Conservation (phyloP, 202 grass and related monocot genomes). For the Elaeis oleifera region DNA sequence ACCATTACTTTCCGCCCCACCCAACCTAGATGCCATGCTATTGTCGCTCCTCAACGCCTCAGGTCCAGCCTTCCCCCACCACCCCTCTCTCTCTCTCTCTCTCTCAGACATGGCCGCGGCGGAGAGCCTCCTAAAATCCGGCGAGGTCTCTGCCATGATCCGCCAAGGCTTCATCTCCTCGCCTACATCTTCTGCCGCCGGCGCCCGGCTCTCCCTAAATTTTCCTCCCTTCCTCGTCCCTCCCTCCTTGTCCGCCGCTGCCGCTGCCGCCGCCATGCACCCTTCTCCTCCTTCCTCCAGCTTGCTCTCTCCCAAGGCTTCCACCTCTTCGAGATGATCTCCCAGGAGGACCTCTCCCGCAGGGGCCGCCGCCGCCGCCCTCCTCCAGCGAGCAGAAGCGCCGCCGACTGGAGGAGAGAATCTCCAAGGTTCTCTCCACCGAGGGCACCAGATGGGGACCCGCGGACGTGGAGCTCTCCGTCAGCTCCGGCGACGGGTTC, state of each 20-base stretch:
- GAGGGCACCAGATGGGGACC: constrained; percentile 5
- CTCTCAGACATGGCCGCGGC: background rate
- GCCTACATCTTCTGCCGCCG: background rate
- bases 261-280: background rate
- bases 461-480: constrained; percentile 10
- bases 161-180: constrained; percentile 23
- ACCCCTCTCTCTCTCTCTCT: too few species aligned
- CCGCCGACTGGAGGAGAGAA: constrained; percentile 5
- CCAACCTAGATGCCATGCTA: too few species aligned
- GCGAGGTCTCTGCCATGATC: constrained; percentile 23
- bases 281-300: background rate
- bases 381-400: background rate
- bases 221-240: background rate
- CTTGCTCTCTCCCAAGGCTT: background rate
- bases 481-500: constrained; percentile 15
- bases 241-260: background rate
- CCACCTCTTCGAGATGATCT: constrained; percentile 27
- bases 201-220: constrained; percentile 1
- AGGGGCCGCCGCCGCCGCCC: background rate
- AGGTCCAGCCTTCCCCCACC: too few species aligned
- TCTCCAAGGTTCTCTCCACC: background rate
- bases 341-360: constrained; percentile 5
- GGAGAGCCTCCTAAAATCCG: constrained; percentile 16
- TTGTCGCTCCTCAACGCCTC: too few species aligned
- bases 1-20: too few species aligned